Evolutionary conservation across 306 rosid species (phyloP).

Genomic region (Cicer bijugum): DNA sequence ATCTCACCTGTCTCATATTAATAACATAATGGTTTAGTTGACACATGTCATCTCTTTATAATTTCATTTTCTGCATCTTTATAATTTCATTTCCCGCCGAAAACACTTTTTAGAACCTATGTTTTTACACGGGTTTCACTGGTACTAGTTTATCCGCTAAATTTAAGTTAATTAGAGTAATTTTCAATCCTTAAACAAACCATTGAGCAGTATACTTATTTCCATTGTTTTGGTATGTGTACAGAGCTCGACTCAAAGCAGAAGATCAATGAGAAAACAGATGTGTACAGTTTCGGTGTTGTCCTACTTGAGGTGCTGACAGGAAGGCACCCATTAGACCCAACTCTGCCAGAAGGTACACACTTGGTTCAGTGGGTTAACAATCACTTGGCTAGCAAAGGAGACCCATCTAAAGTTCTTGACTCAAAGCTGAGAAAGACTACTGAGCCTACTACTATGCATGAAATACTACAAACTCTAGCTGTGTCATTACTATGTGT

Average conservation of each 20-base stretch:
- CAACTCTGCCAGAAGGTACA: conserved; percentile 71
- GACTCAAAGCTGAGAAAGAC: conserved; percentile 72
- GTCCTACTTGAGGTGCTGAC: conserved; percentile 82
- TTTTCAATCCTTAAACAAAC: conserved; percentile 5
- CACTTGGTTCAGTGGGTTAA: conserved; percentile 82
- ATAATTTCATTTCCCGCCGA: not conserved
- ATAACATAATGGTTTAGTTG: no score
- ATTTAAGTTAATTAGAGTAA: not conserved
- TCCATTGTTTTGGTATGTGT: conserved; percentile 37
- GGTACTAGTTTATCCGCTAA: not conserved
- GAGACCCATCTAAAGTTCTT: conserved; percentile 63
- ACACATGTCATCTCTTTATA: not conserved
- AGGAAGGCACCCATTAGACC: conserved; percentile 91
- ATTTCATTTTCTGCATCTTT: not conserved
- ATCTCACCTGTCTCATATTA: not conserved
- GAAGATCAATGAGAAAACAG: conserved; percentile 70
- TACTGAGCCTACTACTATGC: conserved; percentile 65
- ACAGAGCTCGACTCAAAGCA: conserved; percentile 76
- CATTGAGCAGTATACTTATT: conserved; percentile 11
- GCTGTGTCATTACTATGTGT: conserved; percentile 75
- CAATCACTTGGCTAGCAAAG: conserved; percentile 62
- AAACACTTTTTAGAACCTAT: not conserved
- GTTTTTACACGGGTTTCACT: not conserved
- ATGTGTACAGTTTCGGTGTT: conserved; percentile 86
- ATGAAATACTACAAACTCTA: conserved; percentile 78